Conservation (phyloP, 129 eudicot genomes). For the Flaveria brownii region DNA sequence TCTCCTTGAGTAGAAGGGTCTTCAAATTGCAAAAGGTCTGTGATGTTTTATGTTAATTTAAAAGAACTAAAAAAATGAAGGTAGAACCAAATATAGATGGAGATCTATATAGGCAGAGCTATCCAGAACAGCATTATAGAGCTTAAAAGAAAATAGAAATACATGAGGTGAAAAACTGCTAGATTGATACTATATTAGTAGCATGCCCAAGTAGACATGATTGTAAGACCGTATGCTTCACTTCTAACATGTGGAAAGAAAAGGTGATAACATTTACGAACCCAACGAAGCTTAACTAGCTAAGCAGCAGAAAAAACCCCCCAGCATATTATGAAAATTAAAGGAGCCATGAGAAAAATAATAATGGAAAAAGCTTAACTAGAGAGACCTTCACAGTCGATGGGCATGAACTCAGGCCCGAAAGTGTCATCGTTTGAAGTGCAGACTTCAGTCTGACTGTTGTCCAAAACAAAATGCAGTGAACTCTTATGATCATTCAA, state of each 20-base stretch:
- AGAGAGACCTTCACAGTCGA: constrained; percentile 38
- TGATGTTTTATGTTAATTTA: constrained; percentile 24
- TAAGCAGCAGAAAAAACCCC: background rate
- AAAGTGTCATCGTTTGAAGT: constrained; percentile 27
- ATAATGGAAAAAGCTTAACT: background rate
- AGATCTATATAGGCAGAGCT: constrained; percentile 15
- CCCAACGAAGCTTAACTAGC: background rate
- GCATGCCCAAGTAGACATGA: constrained; percentile 22
- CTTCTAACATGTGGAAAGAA: constrained; percentile 14
- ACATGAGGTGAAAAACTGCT: constrained; percentile 10
- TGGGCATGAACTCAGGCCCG: constrained; percentile 31
- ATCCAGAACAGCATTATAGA: background rate
- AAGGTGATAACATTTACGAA: background rate
- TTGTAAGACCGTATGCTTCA: constrained; percentile 2
- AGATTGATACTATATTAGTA: background rate
- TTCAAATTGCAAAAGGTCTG: constrained; percentile 45
- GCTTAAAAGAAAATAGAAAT: constrained; percentile 2
- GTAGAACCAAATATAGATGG: constrained; percentile 14
- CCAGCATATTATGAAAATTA: constrained; percentile 12
- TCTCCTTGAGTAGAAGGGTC: constrained; percentile 43
- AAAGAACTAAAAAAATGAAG: constrained; percentile 14
- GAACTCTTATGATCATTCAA: constrained; percentile 65
- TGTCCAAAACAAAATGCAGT: constrained; percentile 36
- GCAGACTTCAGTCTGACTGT: constrained; percentile 40
- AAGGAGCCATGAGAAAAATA: constrained; percentile 4